Evolutionary conservation across 2,329 filamentous ascomycete species (phyloP), one percentile per base, ranked within the genome.

Genomic region (Fusarium abutilonis): DNA sequence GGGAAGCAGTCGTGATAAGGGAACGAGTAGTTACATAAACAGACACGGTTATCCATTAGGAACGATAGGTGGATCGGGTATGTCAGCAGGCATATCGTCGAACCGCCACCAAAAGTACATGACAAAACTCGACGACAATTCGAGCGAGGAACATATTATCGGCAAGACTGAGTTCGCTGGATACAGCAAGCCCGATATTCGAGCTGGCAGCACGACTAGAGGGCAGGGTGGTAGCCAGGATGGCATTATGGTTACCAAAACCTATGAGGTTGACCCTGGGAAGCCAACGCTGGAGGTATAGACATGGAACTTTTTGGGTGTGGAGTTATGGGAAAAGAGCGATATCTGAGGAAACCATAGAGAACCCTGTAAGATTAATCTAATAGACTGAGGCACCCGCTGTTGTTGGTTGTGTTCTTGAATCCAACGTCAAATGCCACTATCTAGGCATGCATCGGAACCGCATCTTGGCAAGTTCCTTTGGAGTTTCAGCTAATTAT

Each of bases 111-210:
- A 60, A 26, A 65, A 66, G 10, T 64, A 60, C 53, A 66, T 70
- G 56, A 63, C 65, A 5, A 57, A 73, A 8, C 60, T 70, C 1
- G 68, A 69, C 31, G 68, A 71, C 11, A 74, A 71, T 43, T 73
- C 68, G 17, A 75, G 73, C 61, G 70, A 74, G 52, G 73, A 75
- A 29, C 65, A 70, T 23, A 75, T 74, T 11, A 69, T 74, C 5
- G 53, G 66, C 36, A 68, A 58, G 17, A 15, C 41, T 4, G 55
- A 64, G n/a, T 71, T 62, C 50, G 43, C 48, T 6, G 47, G 50
- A 0, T 70, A 67, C 29, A 60, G 19, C 4, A 68, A 67, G 50
- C 57, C 53, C 2, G 65, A 70, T 3, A 44, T 70, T 5, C 43
- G 63, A 29, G 68, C 63, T 9, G 66, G 53, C 9, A 70, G 68